phyloP scores from a whole-genome alignment of 2,329 filamentous ascomycete genomes.

The Penicillium sp. region DNA sequence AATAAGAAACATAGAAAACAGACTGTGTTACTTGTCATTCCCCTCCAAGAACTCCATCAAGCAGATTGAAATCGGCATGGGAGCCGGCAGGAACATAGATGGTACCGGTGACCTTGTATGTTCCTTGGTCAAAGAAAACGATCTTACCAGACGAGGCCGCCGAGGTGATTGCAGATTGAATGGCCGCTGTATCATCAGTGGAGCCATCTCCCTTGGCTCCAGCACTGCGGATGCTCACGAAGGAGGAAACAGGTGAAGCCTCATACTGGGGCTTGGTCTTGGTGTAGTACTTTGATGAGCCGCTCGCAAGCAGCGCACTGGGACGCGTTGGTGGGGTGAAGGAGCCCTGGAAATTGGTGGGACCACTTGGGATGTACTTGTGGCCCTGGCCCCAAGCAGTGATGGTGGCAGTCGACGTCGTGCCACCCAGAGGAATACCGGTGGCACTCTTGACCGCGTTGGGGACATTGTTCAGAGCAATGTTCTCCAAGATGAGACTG shows the following conservation, averaged over 20 bases:
- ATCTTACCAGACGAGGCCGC: constrained; percentile 54
- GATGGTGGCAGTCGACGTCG: constrained; percentile 39
- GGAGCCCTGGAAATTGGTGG: constrained; percentile 45
- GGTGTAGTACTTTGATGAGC: constrained; percentile 45
- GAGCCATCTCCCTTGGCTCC: constrained; percentile 56
- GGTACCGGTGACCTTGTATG: constrained; percentile 53
- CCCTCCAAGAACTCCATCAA: no score
- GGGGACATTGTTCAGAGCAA: constrained; percentile 53
- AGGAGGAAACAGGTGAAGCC: constrained; percentile 36
- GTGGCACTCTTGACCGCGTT: constrained; percentile 45
- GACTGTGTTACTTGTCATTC: no score
- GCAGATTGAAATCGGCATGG: no score
- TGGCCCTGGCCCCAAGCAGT: constrained; percentile 48
- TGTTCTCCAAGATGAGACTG: constrained; percentile 59
- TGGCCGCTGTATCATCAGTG: constrained; percentile 61
- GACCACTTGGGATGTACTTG: constrained; percentile 47
- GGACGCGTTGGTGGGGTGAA: constrained; percentile 49
- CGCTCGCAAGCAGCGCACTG: constrained; percentile 45
- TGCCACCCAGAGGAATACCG: constrained; percentile 41
- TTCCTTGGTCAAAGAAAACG: constrained; percentile 59
- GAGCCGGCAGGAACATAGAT: constrained; percentile 52
- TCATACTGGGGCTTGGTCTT: constrained; percentile 59
- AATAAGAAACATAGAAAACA: no score
- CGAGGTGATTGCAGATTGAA: constrained; percentile 58
- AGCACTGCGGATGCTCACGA: constrained; percentile 47